Evolutionary conservation across 306 rosid species (phyloP).

Genomic region (Urtica urens): DNA sequence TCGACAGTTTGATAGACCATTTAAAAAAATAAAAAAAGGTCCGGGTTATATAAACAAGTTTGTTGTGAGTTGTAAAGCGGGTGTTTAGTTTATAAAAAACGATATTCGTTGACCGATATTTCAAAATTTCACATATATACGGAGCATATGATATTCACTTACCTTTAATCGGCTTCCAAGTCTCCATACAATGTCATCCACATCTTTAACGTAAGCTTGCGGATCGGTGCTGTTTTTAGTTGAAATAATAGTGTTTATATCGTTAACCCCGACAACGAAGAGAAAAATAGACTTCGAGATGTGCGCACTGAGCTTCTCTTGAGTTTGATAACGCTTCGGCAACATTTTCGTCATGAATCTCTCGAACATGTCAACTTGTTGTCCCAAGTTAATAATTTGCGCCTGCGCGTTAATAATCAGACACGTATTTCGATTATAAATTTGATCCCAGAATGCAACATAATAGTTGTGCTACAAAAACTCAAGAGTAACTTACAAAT

Average conservation of each 20-base stretch:
- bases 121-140: too few species aligned
- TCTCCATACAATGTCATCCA: background rate
- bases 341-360: background rate
- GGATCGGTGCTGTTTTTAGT: background rate
- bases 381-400: background rate
- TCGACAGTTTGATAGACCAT: too few species aligned
- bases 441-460: too few species aligned
- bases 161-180: slow-evolving; percentile 1
- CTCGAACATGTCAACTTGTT: background rate
- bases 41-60: too few species aligned
- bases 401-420: background rate
- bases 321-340: background rate
- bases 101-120: too few species aligned
- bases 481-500: slow-evolving; percentile 6
- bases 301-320: background rate
- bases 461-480: too few species aligned
- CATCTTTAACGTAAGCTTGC: background rate
- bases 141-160: too few species aligned
- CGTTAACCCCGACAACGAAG: slow-evolving; percentile 3
- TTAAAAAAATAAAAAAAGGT: too few species aligned
- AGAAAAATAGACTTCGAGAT: slow-evolving; percentile 1
- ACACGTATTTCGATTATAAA: background rate
- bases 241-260: background rate
- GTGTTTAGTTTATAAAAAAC: too few species aligned
- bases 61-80: too few species aligned